Base-by-base conservation (phyloP, 2,329 filamentous ascomycete genomes). In the Epichloe hybrida region DNA sequence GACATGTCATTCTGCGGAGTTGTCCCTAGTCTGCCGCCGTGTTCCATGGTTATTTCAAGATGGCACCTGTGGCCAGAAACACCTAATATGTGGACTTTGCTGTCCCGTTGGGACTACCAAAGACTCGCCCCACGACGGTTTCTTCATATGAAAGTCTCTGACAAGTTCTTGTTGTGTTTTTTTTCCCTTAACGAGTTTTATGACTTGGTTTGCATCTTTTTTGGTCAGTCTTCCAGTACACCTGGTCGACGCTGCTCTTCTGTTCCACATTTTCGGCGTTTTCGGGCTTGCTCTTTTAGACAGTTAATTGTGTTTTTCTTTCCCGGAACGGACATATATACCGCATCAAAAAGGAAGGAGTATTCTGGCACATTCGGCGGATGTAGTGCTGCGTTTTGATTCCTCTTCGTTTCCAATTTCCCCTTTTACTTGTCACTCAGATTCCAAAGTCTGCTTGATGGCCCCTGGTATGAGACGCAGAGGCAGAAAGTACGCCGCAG, bases 181-280 rank as follows among this genome's bases (percentile, higher is more conserved):
- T 39, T 37, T 47, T 51, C 51, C n/a, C n/a, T 43, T 49, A 44
- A 54, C 50, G 54, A 57, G 42, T 50, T 48, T 48, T 31, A 57
- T 53, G 54, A 57, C 41, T 51, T 48, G 20, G 37, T 48, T 36
- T 42, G 20, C 39, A 36, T 52, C 46, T 52, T 50, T 50, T 52
- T 49, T 27, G 35, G 50, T 50, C 51, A 55, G 23, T 43, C 23
- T 44, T 51, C 27, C 11, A 35, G 27, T 23, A 23, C 3, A 43
- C 11, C 11, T 13, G 31, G 15, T 44, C 20, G 31, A 44, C 21
- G 35, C 50, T 37, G 43, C 40, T 52, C 46, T 52, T 13, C 9
- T 23, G 7, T 37, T 51, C 43, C 39, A 53, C 50, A 53, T 55
- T 52, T 56, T 46, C 45, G 57, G 58, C 56, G 58, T 59, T 60